Conservation (phyloP, 1,284 basidiomycete genomes). For the Phylloboletellus chloephorus region DNA sequence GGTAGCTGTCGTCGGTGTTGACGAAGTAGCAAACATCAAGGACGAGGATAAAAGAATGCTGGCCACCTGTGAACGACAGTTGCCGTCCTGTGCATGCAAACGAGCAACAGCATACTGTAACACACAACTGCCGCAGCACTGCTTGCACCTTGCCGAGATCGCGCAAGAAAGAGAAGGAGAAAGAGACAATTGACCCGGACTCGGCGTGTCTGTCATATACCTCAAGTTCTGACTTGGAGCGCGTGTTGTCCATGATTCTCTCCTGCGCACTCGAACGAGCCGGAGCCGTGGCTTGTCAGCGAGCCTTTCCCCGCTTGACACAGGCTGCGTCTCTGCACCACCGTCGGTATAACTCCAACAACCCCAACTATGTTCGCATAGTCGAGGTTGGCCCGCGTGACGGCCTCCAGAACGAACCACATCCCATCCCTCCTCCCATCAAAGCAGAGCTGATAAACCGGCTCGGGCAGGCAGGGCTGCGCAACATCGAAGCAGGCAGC, state of each 20-base stretch:
- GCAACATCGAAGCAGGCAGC: slow-evolving; percentile 81
- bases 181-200: too few species aligned
- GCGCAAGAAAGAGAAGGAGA: too few species aligned
- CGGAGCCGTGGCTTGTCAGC: slow-evolving; percentile 1
- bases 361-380: slow-evolving; percentile 42
- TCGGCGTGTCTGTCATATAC: too few species aligned
- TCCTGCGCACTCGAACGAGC: slow-evolving; percentile 4
- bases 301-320: neutral
- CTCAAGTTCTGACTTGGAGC: neutral
- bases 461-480: slow-evolving; percentile 66
- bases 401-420: slow-evolving; percentile 89
- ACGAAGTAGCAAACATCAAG: too few species aligned
- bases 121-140: too few species aligned
- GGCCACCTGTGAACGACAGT: too few species aligned
- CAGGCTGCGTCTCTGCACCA: neutral
- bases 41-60: too few species aligned
- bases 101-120: too few species aligned
- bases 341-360: slow-evolving; percentile 8
- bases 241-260: slow-evolving; percentile 10
- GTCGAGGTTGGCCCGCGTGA: slow-evolving; percentile 93
- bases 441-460: slow-evolving; percentile 82
- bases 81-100: too few species aligned
- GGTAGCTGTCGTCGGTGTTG: too few species aligned
- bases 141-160: too few species aligned
- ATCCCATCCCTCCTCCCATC: slow-evolving; percentile 63